Percentiles rank a stretch among this genome's conserved stretches.
phyloP scores from a whole-genome alignment of 805 yeast genomes.

The Ogataea methylovora region DNA sequence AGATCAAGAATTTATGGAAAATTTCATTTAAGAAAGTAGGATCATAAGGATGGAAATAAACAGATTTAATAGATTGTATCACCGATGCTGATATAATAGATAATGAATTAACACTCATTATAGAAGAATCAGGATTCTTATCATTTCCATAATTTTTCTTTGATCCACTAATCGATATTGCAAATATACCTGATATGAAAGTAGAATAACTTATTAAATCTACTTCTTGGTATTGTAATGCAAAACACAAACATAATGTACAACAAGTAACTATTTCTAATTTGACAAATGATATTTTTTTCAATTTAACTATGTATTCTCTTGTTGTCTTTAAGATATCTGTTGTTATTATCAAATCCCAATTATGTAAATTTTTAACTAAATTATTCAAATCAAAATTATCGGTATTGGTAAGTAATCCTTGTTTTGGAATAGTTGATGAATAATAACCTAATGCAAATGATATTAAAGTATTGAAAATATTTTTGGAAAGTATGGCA shows the following conservation, averaged over 20 bases:
- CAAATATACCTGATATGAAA: conserved; percentile 12
- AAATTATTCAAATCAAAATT: conserved; percentile 2
- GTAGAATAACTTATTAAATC: conserved; percentile 5
- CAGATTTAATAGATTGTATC: conserved; percentile 8
- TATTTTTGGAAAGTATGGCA: conserved; percentile 5
- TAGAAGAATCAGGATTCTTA: conserved; percentile 1
- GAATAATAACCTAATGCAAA: conserved; percentile 5
- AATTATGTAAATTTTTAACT: background rate
- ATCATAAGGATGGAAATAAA: conserved; percentile 11
- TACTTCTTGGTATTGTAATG: conserved; percentile 6
- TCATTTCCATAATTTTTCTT: conserved; percentile 1
- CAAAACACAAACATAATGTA: conserved; percentile 7
- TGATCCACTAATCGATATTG: conserved; percentile 7
- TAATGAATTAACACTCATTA: conserved; percentile 2
- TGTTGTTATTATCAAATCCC: conserved; percentile 4
- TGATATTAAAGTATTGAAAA: conserved; percentile 4
- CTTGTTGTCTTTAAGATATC: conserved; percentile 5
- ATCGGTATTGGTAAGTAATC: conserved; percentile 1
- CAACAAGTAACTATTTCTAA: conserved; percentile 8
- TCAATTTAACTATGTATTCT: conserved; percentile 4
- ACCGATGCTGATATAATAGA: conserved; percentile 8
- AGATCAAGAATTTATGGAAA: conserved; percentile 3
- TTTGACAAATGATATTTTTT: conserved; percentile 6
- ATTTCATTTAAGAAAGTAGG: conserved; percentile 9
- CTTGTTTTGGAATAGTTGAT: conserved; percentile 3